Conservation (phyloP, 139 green algal species). For the Chloropicon primus region DNA sequence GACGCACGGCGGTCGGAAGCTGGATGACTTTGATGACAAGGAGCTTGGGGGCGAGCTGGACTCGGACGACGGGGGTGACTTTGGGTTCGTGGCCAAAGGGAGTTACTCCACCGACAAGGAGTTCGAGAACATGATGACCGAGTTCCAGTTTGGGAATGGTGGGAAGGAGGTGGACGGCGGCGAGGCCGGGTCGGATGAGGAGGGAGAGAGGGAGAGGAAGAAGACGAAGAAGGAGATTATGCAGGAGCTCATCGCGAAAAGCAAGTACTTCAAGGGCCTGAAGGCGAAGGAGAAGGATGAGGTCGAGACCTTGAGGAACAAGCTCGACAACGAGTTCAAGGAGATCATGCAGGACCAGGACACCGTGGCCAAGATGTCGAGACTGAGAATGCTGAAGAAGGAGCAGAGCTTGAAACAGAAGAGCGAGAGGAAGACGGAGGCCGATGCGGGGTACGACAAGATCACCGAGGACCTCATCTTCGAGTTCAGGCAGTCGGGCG, state of each 20-base stretch:
- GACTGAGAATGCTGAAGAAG: background rate
- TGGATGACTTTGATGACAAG: background rate
- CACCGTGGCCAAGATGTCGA: conserved; percentile 5
- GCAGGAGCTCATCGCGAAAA: conserved; percentile 95
- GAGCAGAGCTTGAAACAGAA: background rate
- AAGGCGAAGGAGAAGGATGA: conserved; percentile 69
- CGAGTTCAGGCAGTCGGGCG: conserved; percentile 19
- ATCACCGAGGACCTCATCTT: conserved; percentile 51
- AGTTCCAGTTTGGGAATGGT: conserved; percentile 30
- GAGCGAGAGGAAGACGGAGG: conserved; percentile 6
- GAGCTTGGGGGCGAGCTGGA: background rate
- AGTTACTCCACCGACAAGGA: conserved; percentile 50
- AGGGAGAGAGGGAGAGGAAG: background rate
- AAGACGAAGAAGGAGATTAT: conserved; percentile 70
- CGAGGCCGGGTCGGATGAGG: background rate
- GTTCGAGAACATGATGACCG: conserved; percentile 22
- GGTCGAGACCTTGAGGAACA: conserved; percentile 55
- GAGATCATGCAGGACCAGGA: conserved; percentile 21
- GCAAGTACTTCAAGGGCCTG: conserved; percentile 55
- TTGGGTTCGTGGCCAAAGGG: conserved; percentile 30
- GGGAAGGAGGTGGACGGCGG: background rate
- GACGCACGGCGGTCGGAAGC: background rate
- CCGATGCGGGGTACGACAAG: conserved; percentile 51
- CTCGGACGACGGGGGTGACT: conserved; percentile 19
- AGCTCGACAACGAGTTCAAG: conserved; percentile 60